phyloP scores from a whole-genome alignment of 139 green algal species.

The Cymbomonas tetramitiformis region DNA sequence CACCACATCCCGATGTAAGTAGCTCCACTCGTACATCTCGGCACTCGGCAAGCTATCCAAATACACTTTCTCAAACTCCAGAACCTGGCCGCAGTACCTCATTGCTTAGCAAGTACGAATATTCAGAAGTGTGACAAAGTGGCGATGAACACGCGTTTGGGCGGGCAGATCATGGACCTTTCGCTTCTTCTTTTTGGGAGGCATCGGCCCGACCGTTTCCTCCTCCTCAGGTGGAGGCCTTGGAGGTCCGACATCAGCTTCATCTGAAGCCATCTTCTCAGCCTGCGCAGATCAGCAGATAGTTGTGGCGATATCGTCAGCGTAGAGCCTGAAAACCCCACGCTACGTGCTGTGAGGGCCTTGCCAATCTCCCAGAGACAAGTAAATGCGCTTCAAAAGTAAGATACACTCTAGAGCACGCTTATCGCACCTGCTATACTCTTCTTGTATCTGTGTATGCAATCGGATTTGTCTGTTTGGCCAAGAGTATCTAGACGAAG shows the following conservation, averaged over 20 bases:
- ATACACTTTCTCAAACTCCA: slow-evolving; percentile 4
- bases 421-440: no score
- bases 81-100: neutral
- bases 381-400: no score
- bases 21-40: slow-evolving; percentile 88
- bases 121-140: neutral
- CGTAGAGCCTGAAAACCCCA: no score
- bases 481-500: no score
- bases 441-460: no score
- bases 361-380: no score
- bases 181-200: neutral
- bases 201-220: neutral
- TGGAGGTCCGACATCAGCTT: neutral
- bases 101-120: neutral
- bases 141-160: neutral
- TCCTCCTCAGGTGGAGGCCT: neutral
- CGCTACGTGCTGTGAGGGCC: no score
- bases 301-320: no score
- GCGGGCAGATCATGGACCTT: neutral
- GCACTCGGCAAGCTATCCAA: slow-evolving; percentile 3
- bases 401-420: no score
- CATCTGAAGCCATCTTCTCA: neutral
- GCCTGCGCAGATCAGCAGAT: no score
- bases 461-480: no score
- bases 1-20: slow-evolving; percentile 92